Evolutionary conservation across 202 grass and related monocot species (phyloP), one percentile per base, ranked within the genome.

Genomic region (Elaeis oleifera): DNA sequence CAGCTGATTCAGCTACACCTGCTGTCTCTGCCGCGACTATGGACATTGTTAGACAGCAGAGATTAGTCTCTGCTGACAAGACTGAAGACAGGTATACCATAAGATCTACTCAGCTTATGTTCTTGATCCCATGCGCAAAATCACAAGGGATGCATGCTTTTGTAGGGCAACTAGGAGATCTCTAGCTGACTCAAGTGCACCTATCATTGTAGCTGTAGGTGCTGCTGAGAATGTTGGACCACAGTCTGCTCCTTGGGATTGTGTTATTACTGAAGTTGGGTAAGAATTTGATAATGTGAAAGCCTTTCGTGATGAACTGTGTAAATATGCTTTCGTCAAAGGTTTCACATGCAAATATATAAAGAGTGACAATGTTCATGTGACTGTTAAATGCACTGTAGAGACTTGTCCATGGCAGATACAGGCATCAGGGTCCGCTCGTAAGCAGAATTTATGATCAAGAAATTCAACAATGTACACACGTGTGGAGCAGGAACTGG

Each of bases 241-340:
- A 60, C 62, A 74, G 31, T 71, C 81, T 57, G 57, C 84, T 39
- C 72, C 81, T 71, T 97, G 88, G 85, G 94, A 89, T 72, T 76
- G 71, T 32, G 85, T 90, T 60, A 97, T 97, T 59, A 97, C 86
- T 69, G 94, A 88, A 66, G 88, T 97, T 14, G 94, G 88, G 60
- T 88, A 97, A 74, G 94, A 92, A 76, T 97, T 97, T 85, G 94
- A 97, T 76, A 97, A 97, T 60, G 94, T 91, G 64, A 97, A 97
- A 74, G 88, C 91, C 53, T 97, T 97, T 60, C 88, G 88, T 71
- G 85, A 85, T 78, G 88, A 92, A 58, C 71, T 97, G 62, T 97
- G 92, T 75, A 92, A 97, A 54, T 97, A 97, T 31, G 81, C 94
- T 51, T 92, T 97, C n/a, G 79, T 79, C 50, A 92, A 89, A 85